Evolutionary conservation across 306 rosid genomes (phyloP).

Genomic region (Rosa chinensis): DNA sequence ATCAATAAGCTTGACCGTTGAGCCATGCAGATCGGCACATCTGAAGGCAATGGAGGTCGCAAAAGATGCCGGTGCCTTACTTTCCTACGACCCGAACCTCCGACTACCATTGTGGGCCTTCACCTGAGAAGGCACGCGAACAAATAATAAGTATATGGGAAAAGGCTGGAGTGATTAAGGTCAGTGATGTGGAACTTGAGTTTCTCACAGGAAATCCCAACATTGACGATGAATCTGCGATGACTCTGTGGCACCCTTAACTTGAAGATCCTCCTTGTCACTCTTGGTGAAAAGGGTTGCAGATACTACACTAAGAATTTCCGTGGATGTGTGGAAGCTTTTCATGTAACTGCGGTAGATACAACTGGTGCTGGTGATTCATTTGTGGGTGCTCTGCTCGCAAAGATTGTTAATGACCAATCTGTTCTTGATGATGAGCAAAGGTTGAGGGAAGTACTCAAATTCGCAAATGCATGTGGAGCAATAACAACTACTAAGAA

Average conservation of each 20-base stretch:
- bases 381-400: conserved; percentile 74
- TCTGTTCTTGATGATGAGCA: conserved; percentile 82
- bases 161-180: conserved; percentile 81
- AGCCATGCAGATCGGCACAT: conserved; percentile 97
- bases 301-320: conserved; percentile 89
- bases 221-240: conserved; percentile 71
- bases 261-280: conserved; percentile 87
- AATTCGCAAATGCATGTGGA: conserved; percentile 82
- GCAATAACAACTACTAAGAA: conserved; percentile 89
- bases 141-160: conserved; percentile 93
- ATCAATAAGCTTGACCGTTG: conserved; percentile 93
- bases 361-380: conserved; percentile 98
- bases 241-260: conserved; percentile 75
- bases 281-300: conserved; percentile 90
- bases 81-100: conserved; percentile 89
- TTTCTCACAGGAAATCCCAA: conserved; percentile 74
- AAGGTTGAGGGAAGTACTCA: conserved; percentile 56
- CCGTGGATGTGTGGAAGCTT: conserved; percentile 73
- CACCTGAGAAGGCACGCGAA: conserved; percentile 66
- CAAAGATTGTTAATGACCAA: conserved; percentile 83
- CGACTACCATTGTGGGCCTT: conserved; percentile 84
- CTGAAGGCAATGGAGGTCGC: conserved; percentile 85
- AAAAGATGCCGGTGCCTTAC: conserved; percentile 79
- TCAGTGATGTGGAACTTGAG: conserved; percentile 82
- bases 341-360: conserved; percentile 68